These are phyloP conservation scores for Beta macrorhiza DNA, from an alignment of 179 eudicot species.

Conservation along the genomic window DNA sequence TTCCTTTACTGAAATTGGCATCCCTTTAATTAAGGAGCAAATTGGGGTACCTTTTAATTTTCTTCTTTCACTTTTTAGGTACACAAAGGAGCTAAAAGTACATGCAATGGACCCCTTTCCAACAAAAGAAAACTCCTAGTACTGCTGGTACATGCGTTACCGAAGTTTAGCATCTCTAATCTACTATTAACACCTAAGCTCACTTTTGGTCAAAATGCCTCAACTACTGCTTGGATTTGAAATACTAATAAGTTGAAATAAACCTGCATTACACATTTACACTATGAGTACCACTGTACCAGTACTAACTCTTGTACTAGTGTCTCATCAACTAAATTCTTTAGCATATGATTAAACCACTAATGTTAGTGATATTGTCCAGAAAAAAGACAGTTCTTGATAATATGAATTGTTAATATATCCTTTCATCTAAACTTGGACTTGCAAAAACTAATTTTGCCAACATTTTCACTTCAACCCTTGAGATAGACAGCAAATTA, in stretches of 20 bases:
- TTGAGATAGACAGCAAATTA: no score
- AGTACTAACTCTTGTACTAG: no score
- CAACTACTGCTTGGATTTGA: slow-evolving; percentile 18
- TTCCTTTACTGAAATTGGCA: slow-evolving; percentile 1
- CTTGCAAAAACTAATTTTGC: no score
- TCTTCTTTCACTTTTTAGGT: slow-evolving; percentile 6
- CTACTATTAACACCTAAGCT: not conserved
- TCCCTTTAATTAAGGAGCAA: slow-evolving; percentile 27
- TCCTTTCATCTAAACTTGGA: no score
- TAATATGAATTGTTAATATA: no score
- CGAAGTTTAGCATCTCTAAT: not conserved
- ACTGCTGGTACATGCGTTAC: no score
- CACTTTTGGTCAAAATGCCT: slow-evolving; percentile 1
- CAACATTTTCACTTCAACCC: no score
- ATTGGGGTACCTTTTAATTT: slow-evolving; percentile 3
- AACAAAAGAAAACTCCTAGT: not conserved
- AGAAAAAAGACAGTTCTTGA: no score
- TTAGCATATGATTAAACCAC: no score
- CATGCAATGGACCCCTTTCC: slow-evolving; percentile 21
- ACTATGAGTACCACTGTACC: not conserved
- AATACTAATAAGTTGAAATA: not conserved
- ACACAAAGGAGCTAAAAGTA: slow-evolving; percentile 6
- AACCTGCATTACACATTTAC: not conserved
- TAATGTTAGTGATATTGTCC: no score
- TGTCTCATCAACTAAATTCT: no score